Evolutionary conservation across 352 stramenopile species (phyloP).

Genomic region (Pythium aquatile): DNA sequence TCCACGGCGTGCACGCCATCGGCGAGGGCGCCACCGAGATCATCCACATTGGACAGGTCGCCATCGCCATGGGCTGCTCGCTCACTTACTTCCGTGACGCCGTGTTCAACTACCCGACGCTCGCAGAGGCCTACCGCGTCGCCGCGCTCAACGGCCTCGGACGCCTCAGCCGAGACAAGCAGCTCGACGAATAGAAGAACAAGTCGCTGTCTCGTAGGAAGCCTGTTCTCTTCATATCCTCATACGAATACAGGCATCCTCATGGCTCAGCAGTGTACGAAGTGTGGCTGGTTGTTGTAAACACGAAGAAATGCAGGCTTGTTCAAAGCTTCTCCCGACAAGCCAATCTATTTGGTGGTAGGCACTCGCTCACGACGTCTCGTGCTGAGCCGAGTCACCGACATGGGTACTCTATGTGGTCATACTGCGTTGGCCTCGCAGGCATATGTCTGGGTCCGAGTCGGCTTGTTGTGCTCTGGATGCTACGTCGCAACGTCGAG

Average conservation of each 20-base stretch:
- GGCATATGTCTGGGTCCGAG: constrained; percentile 44
- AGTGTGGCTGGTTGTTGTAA: too few species aligned
- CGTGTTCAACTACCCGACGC: constrained; percentile 92
- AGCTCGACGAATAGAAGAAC: constrained; percentile 50
- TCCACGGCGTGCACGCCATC: constrained; percentile 88
- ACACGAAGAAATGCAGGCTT: too few species aligned
- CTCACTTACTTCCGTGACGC: constrained; percentile 89
- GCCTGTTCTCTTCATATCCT: too few species aligned
- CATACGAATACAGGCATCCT: too few species aligned
- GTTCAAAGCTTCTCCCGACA: too few species aligned
- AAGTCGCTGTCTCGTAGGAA: too few species aligned
- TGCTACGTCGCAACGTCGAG: constrained; percentile 21
- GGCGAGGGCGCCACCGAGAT: constrained; percentile 89
- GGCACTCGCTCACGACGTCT: too few species aligned
- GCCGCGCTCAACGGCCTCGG: constrained; percentile 84
- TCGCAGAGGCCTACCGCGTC: constrained; percentile 90
- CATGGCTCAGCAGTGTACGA: too few species aligned
- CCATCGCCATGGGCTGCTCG: constrained; percentile 76
- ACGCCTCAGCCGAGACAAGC: constrained; percentile 76
- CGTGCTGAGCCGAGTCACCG: too few species aligned
- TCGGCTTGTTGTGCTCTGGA: constrained; percentile 20
- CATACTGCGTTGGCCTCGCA: constrained; percentile 38
- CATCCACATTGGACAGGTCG: constrained; percentile 91
- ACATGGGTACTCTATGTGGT: neutral
- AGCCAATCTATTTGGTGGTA: too few species aligned